These are phyloP conservation scores for Apiotrichum sp. DNA, from an alignment of 1,284 basidiomycete genomes.

Conservation along the genomic window DNA sequence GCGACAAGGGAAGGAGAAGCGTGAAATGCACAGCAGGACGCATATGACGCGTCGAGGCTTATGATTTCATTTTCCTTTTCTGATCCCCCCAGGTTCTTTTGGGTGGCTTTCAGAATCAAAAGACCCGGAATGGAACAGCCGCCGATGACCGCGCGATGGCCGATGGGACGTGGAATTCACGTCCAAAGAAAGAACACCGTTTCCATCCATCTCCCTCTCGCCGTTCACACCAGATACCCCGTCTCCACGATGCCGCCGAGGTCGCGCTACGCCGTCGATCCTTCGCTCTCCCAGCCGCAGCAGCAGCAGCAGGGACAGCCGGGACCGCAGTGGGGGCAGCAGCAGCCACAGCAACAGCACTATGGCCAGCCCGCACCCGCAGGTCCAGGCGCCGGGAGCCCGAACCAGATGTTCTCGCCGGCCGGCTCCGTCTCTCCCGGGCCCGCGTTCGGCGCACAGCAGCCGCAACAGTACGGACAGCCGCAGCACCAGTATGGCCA, in stretches of 20 bases:
- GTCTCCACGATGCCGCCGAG: slow-evolving; percentile 34
- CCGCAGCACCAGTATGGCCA: slow-evolving; percentile 10
- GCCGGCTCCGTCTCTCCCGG: not conserved
- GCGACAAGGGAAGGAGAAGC: too few relatives aligned
- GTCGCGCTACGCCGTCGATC: slow-evolving; percentile 45
- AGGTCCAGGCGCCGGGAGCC: not conserved
- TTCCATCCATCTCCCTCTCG: not conserved
- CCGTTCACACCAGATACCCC: not conserved
- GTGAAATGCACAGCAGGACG: too few relatives aligned
- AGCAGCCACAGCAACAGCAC: slow-evolving; percentile 17
- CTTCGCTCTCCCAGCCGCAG: slow-evolving; percentile 32
- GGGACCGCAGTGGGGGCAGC: slow-evolving; percentile 12
- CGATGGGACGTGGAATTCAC: not conserved
- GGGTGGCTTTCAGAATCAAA: too few relatives aligned
- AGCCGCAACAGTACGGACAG: not conserved
- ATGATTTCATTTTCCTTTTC: too few relatives aligned
- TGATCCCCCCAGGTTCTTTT: too few relatives aligned
- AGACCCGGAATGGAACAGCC: too few relatives aligned
- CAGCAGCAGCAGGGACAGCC: slow-evolving; percentile 15
- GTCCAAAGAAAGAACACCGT: not conserved
- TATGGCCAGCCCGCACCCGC: not conserved
- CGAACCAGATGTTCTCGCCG: not conserved
- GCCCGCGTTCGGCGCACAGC: too few relatives aligned
- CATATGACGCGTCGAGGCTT: too few relatives aligned
- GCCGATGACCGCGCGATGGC: too few relatives aligned